A percentile compares a stretch with the other conserved stretches of the same genome.
phyloP scores from a whole-genome alignment of 352 stramenopile genomes.

The Hyaloperonospora arabidopsidis region DNA sequence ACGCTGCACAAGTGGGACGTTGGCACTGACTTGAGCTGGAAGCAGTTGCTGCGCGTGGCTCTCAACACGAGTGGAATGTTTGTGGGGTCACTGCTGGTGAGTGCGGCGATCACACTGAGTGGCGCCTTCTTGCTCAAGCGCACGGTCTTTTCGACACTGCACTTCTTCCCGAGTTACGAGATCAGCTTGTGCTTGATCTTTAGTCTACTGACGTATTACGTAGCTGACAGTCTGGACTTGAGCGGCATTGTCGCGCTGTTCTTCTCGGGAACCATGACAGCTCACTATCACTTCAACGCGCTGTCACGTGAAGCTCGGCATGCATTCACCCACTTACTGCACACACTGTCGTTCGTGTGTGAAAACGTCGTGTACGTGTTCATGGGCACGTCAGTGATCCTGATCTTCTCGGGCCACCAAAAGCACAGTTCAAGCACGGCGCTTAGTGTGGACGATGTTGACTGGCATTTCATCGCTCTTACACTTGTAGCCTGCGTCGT shows the following conservation, averaged over 20 bases:
- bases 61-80: conserved; percentile 70
- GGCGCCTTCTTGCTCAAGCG: conserved; percentile 77
- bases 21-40: conserved; percentile 56
- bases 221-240: conserved; percentile 64
- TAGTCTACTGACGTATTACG: conserved; percentile 77
- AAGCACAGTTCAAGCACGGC: conserved; percentile 39
- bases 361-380: conserved; percentile 83
- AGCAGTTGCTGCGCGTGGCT: conserved; percentile 53
- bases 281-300: conserved; percentile 83
- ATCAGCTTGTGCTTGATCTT: conserved; percentile 82
- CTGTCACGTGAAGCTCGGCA: conserved; percentile 71
- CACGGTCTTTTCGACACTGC: conserved; percentile 58
- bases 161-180: conserved; percentile 77
- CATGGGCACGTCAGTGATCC: conserved; percentile 78
- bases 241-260: conserved; percentile 91
- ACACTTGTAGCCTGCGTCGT: conserved; percentile 60
- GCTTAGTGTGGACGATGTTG: conserved; percentile 67
- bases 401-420: conserved; percentile 66
- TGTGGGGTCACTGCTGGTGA: conserved; percentile 66
- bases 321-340: conserved; percentile 75
- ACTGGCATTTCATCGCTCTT: conserved; percentile 69
- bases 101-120: conserved; percentile 54
- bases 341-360: conserved; percentile 69
- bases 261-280: conserved; percentile 87
- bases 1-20: conserved; percentile 84